Evolutionary conservation across 345 rosid genomes (phyloP), one percentile per base, ranked within the genome.

Genomic region (Citrus mangshanensis): DNA sequence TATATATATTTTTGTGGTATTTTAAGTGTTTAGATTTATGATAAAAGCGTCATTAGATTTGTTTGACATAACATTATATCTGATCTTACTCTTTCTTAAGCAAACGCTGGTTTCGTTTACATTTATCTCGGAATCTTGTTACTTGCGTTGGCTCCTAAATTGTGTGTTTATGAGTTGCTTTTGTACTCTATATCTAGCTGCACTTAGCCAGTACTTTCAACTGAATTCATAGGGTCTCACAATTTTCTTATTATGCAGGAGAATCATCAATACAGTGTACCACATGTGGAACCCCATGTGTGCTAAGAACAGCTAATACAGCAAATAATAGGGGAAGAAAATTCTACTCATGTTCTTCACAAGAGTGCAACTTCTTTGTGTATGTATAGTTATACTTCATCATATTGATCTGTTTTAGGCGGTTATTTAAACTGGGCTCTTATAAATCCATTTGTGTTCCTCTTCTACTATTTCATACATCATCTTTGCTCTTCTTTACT

Each of bases 251-350:
- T 64, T 37, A 63, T 87, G 90, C 94, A 94, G 98, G 92, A 83
- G 97, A 91, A 78, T 59, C 88, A 76, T 81, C 92, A 54, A 69
- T 91, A 37, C 64, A 92, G 46, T 96, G 99, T 79, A 84, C 77
- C 78, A 86, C 87, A 38, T 96, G 98, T 72, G 94, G 97, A 82
- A 73, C 88, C 54, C 71, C 81, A 35, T 94, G 99, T 80, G 84
- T 79, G 56, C 58, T 91, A 75, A 94, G 97, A 83, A 90, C 93
- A 51, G 98, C 99, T 27, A 96, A 93, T 81, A 94, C 98, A 1
- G 92, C 85, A 77, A 91, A 85, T 82, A 96, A 96, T 86, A 86
- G 94, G 74, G 99, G 99, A 82, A 91, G 99, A 70, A 90, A 89
- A 81, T 96, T 96, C 87, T 96, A 86, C 87, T 90, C 95, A 34